phyloP scores from a whole-genome alignment of 768 basidiomycete genomes.

The Termitomyces sp. region DNA sequence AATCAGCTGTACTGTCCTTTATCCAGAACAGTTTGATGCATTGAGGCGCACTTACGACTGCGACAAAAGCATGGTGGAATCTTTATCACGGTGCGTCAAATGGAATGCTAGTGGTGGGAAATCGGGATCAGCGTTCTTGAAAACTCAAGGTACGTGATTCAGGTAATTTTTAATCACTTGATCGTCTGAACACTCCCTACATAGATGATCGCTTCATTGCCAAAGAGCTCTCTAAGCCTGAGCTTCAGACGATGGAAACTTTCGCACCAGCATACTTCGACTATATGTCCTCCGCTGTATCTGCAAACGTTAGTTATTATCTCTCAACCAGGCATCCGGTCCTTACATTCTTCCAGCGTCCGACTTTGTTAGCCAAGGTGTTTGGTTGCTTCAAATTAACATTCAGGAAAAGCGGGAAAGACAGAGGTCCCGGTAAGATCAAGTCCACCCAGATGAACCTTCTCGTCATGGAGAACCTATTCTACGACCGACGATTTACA shows the following conservation, averaged over 20 bases:
- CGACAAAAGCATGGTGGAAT: slow-evolving; percentile 91
- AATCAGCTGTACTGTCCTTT: slow-evolving; percentile 91
- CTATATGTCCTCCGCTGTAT: slow-evolving; percentile 94
- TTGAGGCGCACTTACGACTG: slow-evolving; percentile 89
- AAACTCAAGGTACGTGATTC: slow-evolving; percentile 69
- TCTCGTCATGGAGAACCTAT: slow-evolving; percentile 96
- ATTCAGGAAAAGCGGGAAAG: slow-evolving; percentile 76
- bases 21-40: slow-evolving; percentile 96
- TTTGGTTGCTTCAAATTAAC: slow-evolving; percentile 96
- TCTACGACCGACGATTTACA: slow-evolving; percentile 87
- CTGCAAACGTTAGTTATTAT: slow-evolving; percentile 58
- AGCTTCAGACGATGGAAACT: slow-evolving; percentile 91
- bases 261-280: slow-evolving; percentile 98
- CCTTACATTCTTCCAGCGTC: slow-evolving; percentile 49
- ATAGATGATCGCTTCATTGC: slow-evolving; percentile 97
- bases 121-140: slow-evolving; percentile 94
- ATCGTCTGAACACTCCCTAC: slow-evolving; percentile 1
- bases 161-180: not conserved
- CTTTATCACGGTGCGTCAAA: slow-evolving; percentile 88
- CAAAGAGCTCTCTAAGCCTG: slow-evolving; percentile 87
- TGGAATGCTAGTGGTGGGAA: slow-evolving; percentile 97
- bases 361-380: slow-evolving; percentile 92
- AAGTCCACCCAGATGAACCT: slow-evolving; percentile 92
- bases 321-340: slow-evolving; percentile 1
- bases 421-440: slow-evolving; percentile 54